Conservation (phyloP, 257 asterid species). For the Solanum pinnatisectum region DNA sequence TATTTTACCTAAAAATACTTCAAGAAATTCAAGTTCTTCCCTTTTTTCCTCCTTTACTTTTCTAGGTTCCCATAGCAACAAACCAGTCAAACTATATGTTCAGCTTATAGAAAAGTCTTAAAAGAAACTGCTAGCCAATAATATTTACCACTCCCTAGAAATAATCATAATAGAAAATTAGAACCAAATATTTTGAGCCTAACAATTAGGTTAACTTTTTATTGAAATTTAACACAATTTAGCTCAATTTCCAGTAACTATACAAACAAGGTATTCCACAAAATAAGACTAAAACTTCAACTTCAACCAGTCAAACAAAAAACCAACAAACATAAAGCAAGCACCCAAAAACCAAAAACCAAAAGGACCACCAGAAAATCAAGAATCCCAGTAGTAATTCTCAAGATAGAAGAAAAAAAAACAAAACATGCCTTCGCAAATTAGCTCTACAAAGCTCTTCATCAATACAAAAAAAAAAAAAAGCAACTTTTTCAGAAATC, state of each 20-base stretch:
- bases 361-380: neutral
- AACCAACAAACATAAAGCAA: neutral
- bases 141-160: neutral
- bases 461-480: neutral
- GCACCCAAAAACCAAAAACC: neutral
- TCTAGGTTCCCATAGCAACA: neutral
- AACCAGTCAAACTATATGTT: neutral
- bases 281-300: neutral
- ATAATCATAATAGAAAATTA: neutral
- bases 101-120: neutral
- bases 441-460: neutral
- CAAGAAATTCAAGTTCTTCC: neutral
- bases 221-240: neutral
- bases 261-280: neutral
- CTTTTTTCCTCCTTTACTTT: neutral
- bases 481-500: neutral
- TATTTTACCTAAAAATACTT: neutral
- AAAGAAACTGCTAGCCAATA: neutral
- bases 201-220: neutral
- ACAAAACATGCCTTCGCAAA: neutral
- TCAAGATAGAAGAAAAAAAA: neutral
- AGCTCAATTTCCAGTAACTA: neutral
- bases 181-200: neutral
- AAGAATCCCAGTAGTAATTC: neutral
- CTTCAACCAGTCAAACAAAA: neutral